A percentile compares a stretch with the other conserved stretches of the same genome.
Evolutionary conservation across 495 filamentous ascomycete species (phyloP).

Genomic region (Hypoxylon cercidicola): DNA sequence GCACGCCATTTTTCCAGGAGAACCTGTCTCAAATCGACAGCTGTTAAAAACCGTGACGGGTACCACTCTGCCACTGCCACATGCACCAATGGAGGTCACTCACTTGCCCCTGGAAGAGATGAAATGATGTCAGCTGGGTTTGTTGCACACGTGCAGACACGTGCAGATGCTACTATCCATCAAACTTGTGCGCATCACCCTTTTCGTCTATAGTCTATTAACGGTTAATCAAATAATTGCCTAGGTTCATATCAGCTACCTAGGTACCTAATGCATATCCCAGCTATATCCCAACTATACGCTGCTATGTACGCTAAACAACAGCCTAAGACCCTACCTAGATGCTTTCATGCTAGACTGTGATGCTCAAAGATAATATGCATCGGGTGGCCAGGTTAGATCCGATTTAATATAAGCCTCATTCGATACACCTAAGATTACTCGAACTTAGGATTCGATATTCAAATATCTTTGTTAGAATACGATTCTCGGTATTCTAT

Average conservation of each 20-base stretch:
- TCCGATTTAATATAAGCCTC: background rate
- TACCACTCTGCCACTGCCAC: constrained; percentile 44
- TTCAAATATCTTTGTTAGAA: too few species aligned
- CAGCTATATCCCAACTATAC: background rate
- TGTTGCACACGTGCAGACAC: constrained; percentile 26
- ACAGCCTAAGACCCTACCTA: background rate
- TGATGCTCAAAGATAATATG: background rate
- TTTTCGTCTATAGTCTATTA: background rate
- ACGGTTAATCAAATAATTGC: background rate
- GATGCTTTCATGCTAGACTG: background rate
- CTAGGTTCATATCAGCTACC: background rate
- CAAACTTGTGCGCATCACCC: background rate
- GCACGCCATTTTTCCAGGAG: too few species aligned
- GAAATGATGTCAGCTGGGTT: constrained; percentile 46
- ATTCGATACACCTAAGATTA: too few species aligned
- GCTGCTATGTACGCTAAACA: too few species aligned
- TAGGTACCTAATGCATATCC: background rate
- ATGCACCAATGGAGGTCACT: constrained; percentile 42
- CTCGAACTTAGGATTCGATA: too few species aligned
- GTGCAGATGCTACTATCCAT: constrained; percentile 32
- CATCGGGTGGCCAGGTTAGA: background rate
- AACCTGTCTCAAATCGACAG: constrained; percentile 30
- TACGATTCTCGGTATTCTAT: too few species aligned
- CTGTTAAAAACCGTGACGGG: constrained; percentile 29
- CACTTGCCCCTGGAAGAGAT: constrained; percentile 8